Conservation (phyloP, 306 rosid genomes). For the Cajanus cajan region DNA sequence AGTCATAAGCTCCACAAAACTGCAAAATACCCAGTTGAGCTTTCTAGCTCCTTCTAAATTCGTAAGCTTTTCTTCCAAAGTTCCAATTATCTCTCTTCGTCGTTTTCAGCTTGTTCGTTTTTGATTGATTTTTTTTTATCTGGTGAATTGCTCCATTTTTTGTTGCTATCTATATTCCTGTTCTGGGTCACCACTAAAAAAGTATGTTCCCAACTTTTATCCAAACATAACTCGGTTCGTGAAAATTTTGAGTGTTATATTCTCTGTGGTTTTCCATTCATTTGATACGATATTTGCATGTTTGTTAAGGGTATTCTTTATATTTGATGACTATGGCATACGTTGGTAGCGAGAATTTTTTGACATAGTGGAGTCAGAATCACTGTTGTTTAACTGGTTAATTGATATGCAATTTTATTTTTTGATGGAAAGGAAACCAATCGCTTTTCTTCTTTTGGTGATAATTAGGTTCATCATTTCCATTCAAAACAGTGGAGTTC, state of each 20-base stretch:
- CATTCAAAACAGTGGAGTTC: constrained; percentile 51
- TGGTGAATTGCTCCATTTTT: not conserved
- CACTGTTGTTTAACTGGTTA: not conserved
- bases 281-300: not conserved
- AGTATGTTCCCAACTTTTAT: not conserved
- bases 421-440: constrained; percentile 25
- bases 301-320: not conserved
- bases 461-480: constrained; percentile 18
- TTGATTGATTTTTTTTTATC: constrained; percentile 24
- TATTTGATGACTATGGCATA: not conserved
- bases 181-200: not conserved
- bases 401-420: constrained; percentile 20
- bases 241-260: too few relatives aligned
- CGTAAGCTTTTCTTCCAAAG: constrained; percentile 39
- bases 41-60: too few relatives aligned
- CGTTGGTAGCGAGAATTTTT: not conserved
- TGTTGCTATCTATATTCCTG: not conserved
- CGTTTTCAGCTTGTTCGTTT: not conserved
- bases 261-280: not conserved
- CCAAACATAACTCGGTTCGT: not conserved
- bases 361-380: constrained; percentile 1
- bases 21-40: not conserved
- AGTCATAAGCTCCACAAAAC: constrained; percentile 3
- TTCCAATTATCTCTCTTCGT: not conserved
- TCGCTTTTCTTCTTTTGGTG: not conserved